phyloP scores from a whole-genome alignment of 768 basidiomycete genomes.

The Mycena galericulata region DNA sequence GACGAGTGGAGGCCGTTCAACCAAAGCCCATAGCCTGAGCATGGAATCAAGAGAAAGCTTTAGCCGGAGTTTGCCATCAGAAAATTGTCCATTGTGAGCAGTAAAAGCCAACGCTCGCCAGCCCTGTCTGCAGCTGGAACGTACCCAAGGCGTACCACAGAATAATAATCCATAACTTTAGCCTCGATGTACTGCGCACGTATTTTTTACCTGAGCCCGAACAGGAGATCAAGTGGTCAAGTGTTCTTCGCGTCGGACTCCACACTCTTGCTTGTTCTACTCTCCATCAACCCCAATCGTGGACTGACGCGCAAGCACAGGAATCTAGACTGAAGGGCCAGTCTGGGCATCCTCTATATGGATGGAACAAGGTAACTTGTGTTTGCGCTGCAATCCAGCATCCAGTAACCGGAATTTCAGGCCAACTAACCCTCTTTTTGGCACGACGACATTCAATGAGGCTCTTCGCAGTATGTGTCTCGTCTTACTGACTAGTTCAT shows the following conservation, averaged over 20 bases:
- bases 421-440: slow-evolving; percentile 72
- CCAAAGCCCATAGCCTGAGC: slow-evolving; percentile 65
- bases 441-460: slow-evolving; percentile 71
- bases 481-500: slow-evolving; percentile 8
- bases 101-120: no score
- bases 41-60: slow-evolving; percentile 49
- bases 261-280: slow-evolving; percentile 26
- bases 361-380: slow-evolving; percentile 75
- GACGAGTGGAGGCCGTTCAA: slow-evolving; percentile 50
- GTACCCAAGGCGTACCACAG: no score
- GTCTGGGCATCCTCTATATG: slow-evolving; percentile 78
- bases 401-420: slow-evolving; percentile 50
- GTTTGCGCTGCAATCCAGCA: slow-evolving; percentile 8
- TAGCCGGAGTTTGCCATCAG: neutral
- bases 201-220: no score
- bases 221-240: neutral
- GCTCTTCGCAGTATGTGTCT: slow-evolving; percentile 69
- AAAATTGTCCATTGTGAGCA: no score
- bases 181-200: no score
- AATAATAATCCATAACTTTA: no score
- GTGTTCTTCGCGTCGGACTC: slow-evolving; percentile 23
- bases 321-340: slow-evolving; percentile 77
- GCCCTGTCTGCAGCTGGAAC: no score
- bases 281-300: slow-evolving; percentile 22
- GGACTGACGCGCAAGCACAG: slow-evolving; percentile 70